Conservation (phyloP, 2,329 filamentous ascomycete species). For the Fusarium sublunatum region DNA sequence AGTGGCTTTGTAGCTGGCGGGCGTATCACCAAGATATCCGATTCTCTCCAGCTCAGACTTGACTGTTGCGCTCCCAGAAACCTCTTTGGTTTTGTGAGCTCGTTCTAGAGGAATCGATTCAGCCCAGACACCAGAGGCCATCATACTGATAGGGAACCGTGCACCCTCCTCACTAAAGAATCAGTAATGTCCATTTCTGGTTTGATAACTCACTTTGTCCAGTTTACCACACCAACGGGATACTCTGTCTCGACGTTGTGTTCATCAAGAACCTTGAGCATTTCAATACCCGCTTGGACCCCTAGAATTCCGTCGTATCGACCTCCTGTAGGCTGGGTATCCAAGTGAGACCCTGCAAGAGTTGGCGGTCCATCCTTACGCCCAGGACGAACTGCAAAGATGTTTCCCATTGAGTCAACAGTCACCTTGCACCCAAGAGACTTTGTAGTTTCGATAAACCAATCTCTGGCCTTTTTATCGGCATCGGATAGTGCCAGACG, state of each 20-base stretch:
- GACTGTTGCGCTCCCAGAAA: constrained; percentile 49
- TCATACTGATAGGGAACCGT: constrained; percentile 80
- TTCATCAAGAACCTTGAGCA: constrained; percentile 75
- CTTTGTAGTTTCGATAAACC: constrained; percentile 75
- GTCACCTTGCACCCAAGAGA: constrained; percentile 73
- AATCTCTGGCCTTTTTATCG: constrained; percentile 78
- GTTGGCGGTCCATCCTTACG: constrained; percentile 69
- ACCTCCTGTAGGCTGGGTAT: constrained; percentile 73
- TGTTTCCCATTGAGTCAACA: constrained; percentile 82
- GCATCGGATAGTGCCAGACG: constrained; percentile 77
- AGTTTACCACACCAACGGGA: constrained; percentile 80
- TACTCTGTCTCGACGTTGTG: constrained; percentile 75
- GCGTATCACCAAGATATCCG: constrained; percentile 70
- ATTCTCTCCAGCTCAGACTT: constrained; percentile 72
- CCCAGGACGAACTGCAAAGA: constrained; percentile 78
- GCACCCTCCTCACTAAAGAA: constrained; percentile 78
- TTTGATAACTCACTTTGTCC: constrained; percentile 69
- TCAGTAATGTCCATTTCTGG: neutral
- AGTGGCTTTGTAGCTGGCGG: constrained; percentile 34
- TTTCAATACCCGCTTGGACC: constrained; percentile 78
- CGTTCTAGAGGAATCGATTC: constrained; percentile 70
- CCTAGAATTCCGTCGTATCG: constrained; percentile 83
- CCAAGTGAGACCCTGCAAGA: constrained; percentile 76
- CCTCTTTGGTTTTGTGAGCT: constrained; percentile 73
- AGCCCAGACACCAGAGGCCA: constrained; percentile 81